Conservation (phyloP, 208 protist species). For the Trypanosoma lewisi region DNA sequence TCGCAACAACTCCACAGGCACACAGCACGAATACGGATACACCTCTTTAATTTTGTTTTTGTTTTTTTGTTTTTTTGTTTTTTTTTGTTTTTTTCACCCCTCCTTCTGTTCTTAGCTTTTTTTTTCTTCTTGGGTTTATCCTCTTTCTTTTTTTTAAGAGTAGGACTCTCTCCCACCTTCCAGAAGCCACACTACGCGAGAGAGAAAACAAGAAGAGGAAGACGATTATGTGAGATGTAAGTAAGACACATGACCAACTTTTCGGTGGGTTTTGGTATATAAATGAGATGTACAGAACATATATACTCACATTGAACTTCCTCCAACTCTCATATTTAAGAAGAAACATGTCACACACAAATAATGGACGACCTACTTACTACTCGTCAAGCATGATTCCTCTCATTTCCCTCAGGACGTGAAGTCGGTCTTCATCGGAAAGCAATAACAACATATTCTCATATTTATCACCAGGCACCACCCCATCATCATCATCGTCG, state of each 20-base stretch:
- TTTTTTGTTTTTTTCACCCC: neutral
- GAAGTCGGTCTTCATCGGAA: constrained; percentile 22
- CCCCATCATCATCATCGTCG: no score
- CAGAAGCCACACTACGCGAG: neutral
- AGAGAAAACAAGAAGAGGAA: neutral
- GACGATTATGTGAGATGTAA: neutral
- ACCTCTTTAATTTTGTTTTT: no score
- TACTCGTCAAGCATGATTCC: constrained; percentile 17
- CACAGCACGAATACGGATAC: neutral
- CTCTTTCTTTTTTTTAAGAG: no score
- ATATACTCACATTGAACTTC: no score
- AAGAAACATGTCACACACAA: neutral
- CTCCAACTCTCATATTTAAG: neutral
- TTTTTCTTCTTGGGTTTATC: no score
- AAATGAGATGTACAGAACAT: neutral
- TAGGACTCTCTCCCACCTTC: no score
- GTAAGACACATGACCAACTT: no score
- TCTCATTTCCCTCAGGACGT: constrained; percentile 17
- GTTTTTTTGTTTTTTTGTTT: neutral
- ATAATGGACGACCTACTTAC: neutral
- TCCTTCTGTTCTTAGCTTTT: no score
- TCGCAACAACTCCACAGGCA: neutral
- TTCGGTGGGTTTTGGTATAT: no score
- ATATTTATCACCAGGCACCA: neutral
- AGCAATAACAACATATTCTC: neutral